Conservation (phyloP, 352 stramenopile genomes). For the Globisporangium echinulatum region DNA sequence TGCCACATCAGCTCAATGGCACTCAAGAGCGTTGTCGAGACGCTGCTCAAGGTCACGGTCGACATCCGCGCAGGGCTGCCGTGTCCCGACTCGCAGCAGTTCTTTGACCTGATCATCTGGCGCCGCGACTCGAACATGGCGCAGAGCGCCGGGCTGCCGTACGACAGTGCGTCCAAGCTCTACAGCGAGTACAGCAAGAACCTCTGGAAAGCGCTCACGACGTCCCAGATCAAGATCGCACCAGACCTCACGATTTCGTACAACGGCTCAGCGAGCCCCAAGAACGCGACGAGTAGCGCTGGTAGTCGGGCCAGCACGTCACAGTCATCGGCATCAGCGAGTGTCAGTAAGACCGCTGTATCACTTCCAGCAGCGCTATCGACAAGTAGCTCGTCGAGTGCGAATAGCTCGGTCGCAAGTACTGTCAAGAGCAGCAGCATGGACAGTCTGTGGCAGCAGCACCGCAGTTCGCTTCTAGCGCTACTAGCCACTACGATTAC, state of each 20-base stretch:
- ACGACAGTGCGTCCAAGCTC: slow-evolving; percentile 5
- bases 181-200: slow-evolving; percentile 10
- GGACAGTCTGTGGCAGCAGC: too few species aligned
- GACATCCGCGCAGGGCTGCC: slow-evolving; percentile 10
- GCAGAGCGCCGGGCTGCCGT: slow-evolving; percentile 3
- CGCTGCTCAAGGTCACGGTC: slow-evolving; percentile 50
- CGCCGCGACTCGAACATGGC: slow-evolving; percentile 8
- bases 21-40: slow-evolving; percentile 47
- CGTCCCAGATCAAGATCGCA: not conserved
- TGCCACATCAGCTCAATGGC: slow-evolving; percentile 46
- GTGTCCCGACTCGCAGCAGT: slow-evolving; percentile 6
- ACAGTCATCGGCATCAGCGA: too few species aligned
- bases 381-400: too few species aligned
- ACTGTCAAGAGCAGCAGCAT: too few species aligned
- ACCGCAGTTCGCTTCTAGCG: too few species aligned
- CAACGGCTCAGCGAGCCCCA: not conserved
- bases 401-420: too few species aligned
- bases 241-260: slow-evolving; percentile 4
- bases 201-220: slow-evolving; percentile 4
- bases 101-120: slow-evolving; percentile 7
- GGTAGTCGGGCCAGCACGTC: too few species aligned
- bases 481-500: too few species aligned
- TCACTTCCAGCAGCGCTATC: too few species aligned
- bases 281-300: too few species aligned
- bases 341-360: too few species aligned